Evolutionary conservation across 129 eudicot species (phyloP), one percentile per base, ranked within the genome.

Genomic region (carrot (Daucus carota)): DNA sequence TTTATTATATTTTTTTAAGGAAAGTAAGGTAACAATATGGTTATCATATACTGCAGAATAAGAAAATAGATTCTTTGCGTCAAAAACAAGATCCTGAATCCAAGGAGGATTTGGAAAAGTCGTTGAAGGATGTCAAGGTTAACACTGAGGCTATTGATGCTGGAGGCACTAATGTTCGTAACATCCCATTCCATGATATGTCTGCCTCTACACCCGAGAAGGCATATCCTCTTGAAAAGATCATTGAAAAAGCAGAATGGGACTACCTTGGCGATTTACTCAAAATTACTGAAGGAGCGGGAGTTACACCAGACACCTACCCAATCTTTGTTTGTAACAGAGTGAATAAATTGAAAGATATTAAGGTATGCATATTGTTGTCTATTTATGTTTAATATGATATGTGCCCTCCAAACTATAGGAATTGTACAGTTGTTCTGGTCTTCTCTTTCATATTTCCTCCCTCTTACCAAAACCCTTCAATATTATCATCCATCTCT

Each of bases 201-300:
- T 85, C 82, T 79, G 96, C 98, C 59, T 80, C 89, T 42, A 76
- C 73, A 40, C 89, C 92, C 52, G 77, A 86, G 46, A 81, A 44
- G 77, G 96, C 97, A 74, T 93, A 93, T 84, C 97, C 96, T 5
- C 83, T 93, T 7, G 87, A 89, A 72, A 88, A 83, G 80, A 93
- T 93, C 22, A 93, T 93, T 63, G 78, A 63, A 1, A 80, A 80
- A 52, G 98, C 97, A 76, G 98, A 93, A 77, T 90, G 96, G 98
- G 85, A 84, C 79, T 87, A 84, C 75, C 89, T 93, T 74, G 9
- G 38, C 14, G 98, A 93, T 76, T 75, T 93, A 54, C 45, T 76
- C 43, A 79, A 89, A 77, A 82, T 77, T 67, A 70, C 77, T 29
- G 82, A 85, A 44, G 90, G 90, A 47, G 78, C 66, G 57, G 80